A percentile compares a stretch with the other conserved stretches of the same genome.
Conservation (phyloP, 805 yeast species). For the Isabelozyma gotoi region DNA sequence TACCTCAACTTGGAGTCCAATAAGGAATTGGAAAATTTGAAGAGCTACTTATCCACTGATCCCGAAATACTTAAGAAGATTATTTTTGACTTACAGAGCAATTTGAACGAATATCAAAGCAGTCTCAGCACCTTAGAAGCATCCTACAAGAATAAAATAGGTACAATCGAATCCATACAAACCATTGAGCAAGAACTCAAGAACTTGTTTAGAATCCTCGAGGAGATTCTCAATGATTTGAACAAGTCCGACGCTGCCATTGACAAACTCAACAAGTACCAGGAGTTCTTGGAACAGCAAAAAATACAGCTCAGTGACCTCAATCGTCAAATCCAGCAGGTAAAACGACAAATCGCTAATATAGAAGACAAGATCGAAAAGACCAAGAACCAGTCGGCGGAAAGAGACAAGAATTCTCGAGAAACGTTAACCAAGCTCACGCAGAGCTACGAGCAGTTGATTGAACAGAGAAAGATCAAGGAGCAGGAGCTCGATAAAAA, state of each 20-base stretch:
- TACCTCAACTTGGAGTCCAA: constrained; percentile 56
- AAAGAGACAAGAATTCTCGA: constrained; percentile 43
- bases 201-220: constrained; percentile 48
- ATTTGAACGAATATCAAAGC: constrained; percentile 37
- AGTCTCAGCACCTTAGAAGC: constrained; percentile 30
- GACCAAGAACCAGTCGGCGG: constrained; percentile 42
- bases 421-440: constrained; percentile 44
- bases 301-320: constrained; percentile 38
- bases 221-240: constrained; percentile 50
- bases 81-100: constrained; percentile 50
- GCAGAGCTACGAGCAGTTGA: constrained; percentile 46
- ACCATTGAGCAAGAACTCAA: constrained; percentile 37
- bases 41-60: constrained; percentile 59
- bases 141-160: constrained; percentile 49
- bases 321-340: constrained; percentile 43
- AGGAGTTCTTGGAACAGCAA: constrained; percentile 42
- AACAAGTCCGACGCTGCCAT: constrained; percentile 41
- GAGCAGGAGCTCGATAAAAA: constrained; percentile 50
- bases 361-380: constrained; percentile 49
- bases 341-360: constrained; percentile 49
- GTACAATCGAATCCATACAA: constrained; percentile 59
- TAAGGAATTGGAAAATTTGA: constrained; percentile 58
- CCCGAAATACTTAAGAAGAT: constrained; percentile 53
- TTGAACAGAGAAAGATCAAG: constrained; percentile 46
- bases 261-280: constrained; percentile 33